These are phyloP conservation scores for Naegleria lovaniensis DNA, from an alignment of 208 protist genomes.

Conservation along the genomic window DNA sequence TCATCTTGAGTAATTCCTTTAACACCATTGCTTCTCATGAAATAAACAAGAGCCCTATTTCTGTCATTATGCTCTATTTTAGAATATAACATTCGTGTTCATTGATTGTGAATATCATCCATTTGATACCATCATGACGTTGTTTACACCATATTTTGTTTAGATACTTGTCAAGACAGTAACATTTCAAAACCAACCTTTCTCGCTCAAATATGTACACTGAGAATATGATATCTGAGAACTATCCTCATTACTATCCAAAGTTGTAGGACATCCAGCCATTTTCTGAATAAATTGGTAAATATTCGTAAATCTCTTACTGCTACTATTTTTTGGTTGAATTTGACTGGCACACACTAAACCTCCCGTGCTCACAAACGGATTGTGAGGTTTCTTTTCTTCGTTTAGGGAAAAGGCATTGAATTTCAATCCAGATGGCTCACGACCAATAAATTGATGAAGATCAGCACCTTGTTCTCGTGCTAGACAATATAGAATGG, in stretches of 20 bases:
- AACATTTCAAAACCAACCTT: background rate
- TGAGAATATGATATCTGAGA: constrained; percentile 19
- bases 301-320: background rate
- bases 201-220: constrained; percentile 5
- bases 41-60: constrained; percentile 3
- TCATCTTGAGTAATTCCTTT: background rate
- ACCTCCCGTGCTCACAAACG: constrained; percentile 36
- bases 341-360: background rate
- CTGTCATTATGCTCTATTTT: background rate
- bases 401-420: constrained; percentile 47
- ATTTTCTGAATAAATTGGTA: background rate
- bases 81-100: no score
- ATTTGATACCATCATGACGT: no score
- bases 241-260: background rate
- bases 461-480: constrained; percentile 32
- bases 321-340: background rate
- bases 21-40: background rate
- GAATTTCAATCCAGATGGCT: constrained; percentile 44
- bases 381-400: constrained; percentile 49
- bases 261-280: background rate
- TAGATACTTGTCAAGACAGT: no score
- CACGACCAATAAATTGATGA: constrained; percentile 46
- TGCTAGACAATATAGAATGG: background rate
- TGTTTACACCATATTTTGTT: no score
- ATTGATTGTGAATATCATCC: no score